Base-by-base conservation (phyloP, 2,329 filamentous ascomycete genomes). In the Pyricularia pennisetigena region DNA sequence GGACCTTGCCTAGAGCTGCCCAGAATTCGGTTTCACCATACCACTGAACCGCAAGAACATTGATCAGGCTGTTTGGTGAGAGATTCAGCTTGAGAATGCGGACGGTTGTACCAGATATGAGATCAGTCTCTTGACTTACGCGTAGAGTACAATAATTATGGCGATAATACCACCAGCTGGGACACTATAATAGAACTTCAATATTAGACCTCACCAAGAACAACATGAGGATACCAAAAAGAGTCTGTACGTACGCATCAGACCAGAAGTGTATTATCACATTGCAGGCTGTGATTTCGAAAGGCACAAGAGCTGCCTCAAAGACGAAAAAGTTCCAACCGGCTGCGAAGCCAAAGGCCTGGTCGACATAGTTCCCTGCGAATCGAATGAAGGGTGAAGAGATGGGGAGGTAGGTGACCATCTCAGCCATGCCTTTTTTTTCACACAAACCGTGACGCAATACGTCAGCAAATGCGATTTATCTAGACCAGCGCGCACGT, bases 21-120 rank as follows among this genome's bases (percentile, higher is more conserved):
- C 84, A 87, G 74, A 96, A 95, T 75, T 95, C 92, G 0, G 88
- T 85, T 77, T 93, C 90, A 63, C 90, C 90, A 69, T 91, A 93
- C 82, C 84, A 92, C 71, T 89, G 83, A 23, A 93, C 90, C 0
- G 88, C 89, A 70, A 94, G 82, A 64, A 93, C 72, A 72, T 94
- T 94, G 78, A 94, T 83, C 0, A 82, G 68, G 1, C 78, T 82
- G 68, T 83, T 35, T 28, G 64, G 35, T 30, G 24, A n/a, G 41
- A 10, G 5, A 2, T n/a, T 49, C 7, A 49, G 41, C 41, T 49
- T 49, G 2, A 6, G 12, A 14, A n/a, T n/a, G n/a, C 16, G 16
- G 41, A 16, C 41, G 3, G 7, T 49, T 49, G 41, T n/a, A n/a
- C 3, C 20, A 49, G 41, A 20, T 49, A 49, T n/a, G 5, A 20